Conservation (phyloP, 495 filamentous ascomycete species). For the Penicillium robsamsonii region DNA sequence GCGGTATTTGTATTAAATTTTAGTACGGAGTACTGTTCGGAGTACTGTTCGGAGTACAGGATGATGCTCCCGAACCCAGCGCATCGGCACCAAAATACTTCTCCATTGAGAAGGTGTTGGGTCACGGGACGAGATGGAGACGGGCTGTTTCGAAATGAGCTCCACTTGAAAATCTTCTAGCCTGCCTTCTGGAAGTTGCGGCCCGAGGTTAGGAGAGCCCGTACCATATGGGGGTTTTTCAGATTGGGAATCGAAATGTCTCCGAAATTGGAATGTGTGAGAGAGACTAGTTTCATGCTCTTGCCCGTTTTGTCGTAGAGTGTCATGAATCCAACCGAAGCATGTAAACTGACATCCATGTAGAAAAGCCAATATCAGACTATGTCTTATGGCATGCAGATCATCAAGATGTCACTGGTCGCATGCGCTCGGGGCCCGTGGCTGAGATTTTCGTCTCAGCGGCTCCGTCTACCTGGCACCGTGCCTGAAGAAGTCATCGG, state of each 20-base stretch:
- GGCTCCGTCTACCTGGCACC: conserved; percentile 5
- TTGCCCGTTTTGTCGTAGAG: not conserved
- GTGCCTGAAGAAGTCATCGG: conserved; percentile 2
- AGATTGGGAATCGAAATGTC: conserved; percentile 10
- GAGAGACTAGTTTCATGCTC: not conserved
- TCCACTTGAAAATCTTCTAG: conserved; percentile 22
- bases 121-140: conserved; percentile 17
- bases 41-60: not conserved
- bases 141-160: conserved; percentile 19
- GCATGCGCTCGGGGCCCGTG: conserved; percentile 9
- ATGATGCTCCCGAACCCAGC: not conserved
- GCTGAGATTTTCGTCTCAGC: conserved; percentile 16
- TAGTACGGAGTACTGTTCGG: not conserved
- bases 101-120: conserved; percentile 5
- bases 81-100: not conserved
- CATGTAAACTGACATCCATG: conserved; percentile 9
- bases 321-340: conserved; percentile 14
- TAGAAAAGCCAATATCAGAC: not conserved
- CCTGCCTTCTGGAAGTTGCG: conserved; percentile 17
- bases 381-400: conserved; percentile 2
- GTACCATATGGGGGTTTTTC: conserved; percentile 4
- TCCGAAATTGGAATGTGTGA: not conserved
- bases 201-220: conserved; percentile 17
- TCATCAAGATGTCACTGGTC: conserved; percentile 1
- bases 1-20: not conserved